phyloP scores from a whole-genome alignment of 2,329 filamentous ascomycete genomes.

The Aspergillus fumigatus region DNA sequence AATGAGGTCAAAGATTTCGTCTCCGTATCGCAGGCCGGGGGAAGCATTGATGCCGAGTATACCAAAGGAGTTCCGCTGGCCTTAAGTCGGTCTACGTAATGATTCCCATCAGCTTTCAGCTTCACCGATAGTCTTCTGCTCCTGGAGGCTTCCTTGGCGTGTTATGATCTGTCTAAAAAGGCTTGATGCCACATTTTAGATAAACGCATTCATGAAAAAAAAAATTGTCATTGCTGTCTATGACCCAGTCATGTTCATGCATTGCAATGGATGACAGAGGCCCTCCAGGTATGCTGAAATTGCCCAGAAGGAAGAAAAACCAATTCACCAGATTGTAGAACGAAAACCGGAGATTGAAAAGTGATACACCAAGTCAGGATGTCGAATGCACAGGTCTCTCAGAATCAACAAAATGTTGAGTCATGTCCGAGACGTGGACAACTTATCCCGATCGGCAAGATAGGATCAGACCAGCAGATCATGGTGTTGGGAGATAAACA shows the following conservation, averaged over 20 bases:
- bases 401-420: constrained; percentile 5
- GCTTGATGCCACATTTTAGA: neutral
- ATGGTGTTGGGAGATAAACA: constrained; percentile 5
- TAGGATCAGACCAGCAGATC: constrained; percentile 21
- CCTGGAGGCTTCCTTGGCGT: neutral
- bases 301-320: constrained; percentile 3
- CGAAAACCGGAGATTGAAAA: constrained; percentile 1
- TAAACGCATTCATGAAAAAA: constrained; percentile 1
- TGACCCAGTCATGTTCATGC: constrained; percentile 16
- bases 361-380: constrained; percentile 8
- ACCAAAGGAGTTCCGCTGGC: neutral
- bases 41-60: neutral
- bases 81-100: neutral
- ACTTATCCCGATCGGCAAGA: constrained; percentile 1
- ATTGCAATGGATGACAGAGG: constrained; percentile 5
- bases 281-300: constrained; percentile 6
- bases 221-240: constrained; percentile 17
- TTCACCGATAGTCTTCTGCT: neutral
- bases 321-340: neutral
- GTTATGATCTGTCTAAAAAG: neutral
- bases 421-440: constrained; percentile 1
- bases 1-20: neutral
- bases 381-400: neutral
- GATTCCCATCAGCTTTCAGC: neutral
- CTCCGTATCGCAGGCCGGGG: neutral